A percentile compares a stretch with the other conserved stretches of the same genome.
phyloP scores from a whole-genome alignment of 1,284 basidiomycete genomes.

The Omphalotus olearius region DNA sequence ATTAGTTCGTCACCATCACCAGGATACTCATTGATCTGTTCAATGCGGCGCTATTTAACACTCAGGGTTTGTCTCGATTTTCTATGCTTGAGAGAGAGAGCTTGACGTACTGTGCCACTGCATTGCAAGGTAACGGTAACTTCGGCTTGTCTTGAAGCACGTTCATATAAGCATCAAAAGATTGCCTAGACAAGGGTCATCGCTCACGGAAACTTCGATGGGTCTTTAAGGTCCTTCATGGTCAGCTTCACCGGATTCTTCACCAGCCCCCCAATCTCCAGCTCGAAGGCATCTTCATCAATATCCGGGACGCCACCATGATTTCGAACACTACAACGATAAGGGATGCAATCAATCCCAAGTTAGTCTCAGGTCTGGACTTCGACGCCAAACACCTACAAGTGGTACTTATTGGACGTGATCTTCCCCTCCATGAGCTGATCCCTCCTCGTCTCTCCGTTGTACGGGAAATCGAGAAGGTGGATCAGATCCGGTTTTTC shows the following conservation, averaged over 20 bases:
- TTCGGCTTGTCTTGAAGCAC: conserved; percentile 35
- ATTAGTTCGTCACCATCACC: conserved; percentile 58
- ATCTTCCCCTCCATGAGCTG: conserved; percentile 40
- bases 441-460: conserved; percentile 42
- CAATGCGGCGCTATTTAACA: conserved; percentile 34
- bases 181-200: not conserved
- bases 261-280: conserved; percentile 48
- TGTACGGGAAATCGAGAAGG: conserved; percentile 50
- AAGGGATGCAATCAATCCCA: too few species aligned
- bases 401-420: conserved; percentile 44
- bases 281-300: conserved; percentile 27
- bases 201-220: conserved; percentile 40
- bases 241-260: conserved; percentile 38
- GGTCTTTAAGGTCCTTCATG: conserved; percentile 44
- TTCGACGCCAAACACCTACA: conserved; percentile 27
- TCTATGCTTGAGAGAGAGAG: not conserved
- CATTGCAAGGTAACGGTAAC: conserved; percentile 53
- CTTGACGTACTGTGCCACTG: conserved; percentile 34
- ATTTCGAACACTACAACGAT: conserved; percentile 17
- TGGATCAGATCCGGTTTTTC: conserved; percentile 54
- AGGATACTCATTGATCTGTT: conserved; percentile 50
- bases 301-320: conserved; percentile 17
- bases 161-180: not conserved
- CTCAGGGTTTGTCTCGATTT: not conserved
- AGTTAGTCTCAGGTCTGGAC: too few species aligned